A percentile compares a stretch with the other conserved stretches of the same genome.
phyloP scores from a whole-genome alignment of 192 early-diverging fungal genomes.

The Coemansia sp. region DNA sequence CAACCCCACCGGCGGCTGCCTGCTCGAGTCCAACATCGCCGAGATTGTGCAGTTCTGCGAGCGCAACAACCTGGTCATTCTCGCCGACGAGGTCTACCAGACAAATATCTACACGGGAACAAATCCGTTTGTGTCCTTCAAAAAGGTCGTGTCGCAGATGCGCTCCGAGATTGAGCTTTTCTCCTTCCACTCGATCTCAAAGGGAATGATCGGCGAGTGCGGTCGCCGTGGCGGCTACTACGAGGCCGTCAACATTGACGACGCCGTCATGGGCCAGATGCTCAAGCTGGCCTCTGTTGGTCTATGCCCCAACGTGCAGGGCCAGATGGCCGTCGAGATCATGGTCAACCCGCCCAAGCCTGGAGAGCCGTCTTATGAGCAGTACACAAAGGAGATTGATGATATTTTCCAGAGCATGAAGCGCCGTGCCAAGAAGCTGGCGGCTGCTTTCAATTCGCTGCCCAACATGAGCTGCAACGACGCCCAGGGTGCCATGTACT shows the following conservation, averaged over 20 bases:
- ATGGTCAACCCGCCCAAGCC: slow-evolving; percentile 88
- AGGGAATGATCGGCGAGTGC: slow-evolving; percentile 98
- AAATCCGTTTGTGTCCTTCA: slow-evolving; percentile 94
- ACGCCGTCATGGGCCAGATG: slow-evolving; percentile 71
- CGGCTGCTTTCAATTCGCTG: slow-evolving; percentile 73
- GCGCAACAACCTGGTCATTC: slow-evolving; percentile 72
- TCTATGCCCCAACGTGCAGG: slow-evolving; percentile 92
- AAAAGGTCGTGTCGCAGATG: slow-evolving; percentile 85
- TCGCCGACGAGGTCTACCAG: slow-evolving; percentile 99
- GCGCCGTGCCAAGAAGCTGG: slow-evolving; percentile 72
- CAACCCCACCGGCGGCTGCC: slow-evolving; percentile 94
- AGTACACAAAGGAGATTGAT: slow-evolving; percentile 69
- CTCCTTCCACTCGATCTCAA: slow-evolving; percentile 95
- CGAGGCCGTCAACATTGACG: slow-evolving; percentile 84
- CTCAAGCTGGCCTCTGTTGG: slow-evolving; percentile 93
- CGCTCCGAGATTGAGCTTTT: slow-evolving; percentile 79
- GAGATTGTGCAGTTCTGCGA: slow-evolving; percentile 90
- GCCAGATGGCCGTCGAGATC: slow-evolving; percentile 91
- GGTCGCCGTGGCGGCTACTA: slow-evolving; percentile 97
- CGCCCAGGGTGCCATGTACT: slow-evolving; percentile 95
- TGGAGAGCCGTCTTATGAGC: slow-evolving; percentile 72
- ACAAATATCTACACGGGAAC: slow-evolving; percentile 82
- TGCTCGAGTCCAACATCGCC: slow-evolving; percentile 76
- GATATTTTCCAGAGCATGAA: slow-evolving; percentile 76
- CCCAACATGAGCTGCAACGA: slow-evolving; percentile 81